Evolutionary conservation across 2,329 filamentous ascomycete species (phyloP), one percentile per base, ranked within the genome.

Genomic region (Verticillium klebahnii): DNA sequence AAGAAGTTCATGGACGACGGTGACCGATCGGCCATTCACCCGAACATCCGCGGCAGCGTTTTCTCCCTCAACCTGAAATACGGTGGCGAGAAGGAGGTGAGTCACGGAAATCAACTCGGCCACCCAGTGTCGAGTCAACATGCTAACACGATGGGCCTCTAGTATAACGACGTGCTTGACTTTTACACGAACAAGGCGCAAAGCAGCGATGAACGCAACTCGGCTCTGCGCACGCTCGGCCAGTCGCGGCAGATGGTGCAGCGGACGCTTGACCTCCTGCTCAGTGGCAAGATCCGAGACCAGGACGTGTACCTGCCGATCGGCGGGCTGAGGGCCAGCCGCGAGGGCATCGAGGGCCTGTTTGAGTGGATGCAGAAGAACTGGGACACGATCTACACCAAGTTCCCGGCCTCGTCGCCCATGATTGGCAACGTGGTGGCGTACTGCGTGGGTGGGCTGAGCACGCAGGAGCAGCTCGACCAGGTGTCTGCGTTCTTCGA

Each of bases 291-390:
- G 67, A 90, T 97, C 76, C 96, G 96, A 81, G 92, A 91, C 66
- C 94, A 97, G 75, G 94, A 98, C 74, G 88, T 97, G 66, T 97
- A 97, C 78, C 87, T 97, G 73, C 93, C 94, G 1, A 85, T 95
- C 45, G 85, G 87, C 37, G 91, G 91, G 8, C 84, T 98, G 32
- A 87, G 93, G 62, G 85, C 85, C 60, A 92, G 96, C 72, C 79
- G 87, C 8, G 86, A 88, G 54, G 94, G 94, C 67, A 90, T 96
- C 61, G 81, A 90, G 62, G 90, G 90, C 8, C 83, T 97, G 62
- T 97, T 90, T 84, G 76, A 74, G 19, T 98, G 92, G 91, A 82
- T 96, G 80, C 90, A 88, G 72, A 82, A 88, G 67, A 95, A 96
- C 78, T 98, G 94, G 93, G 90, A 91, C n/a, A 83, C 86, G 37